Base-by-base conservation (phyloP, 2,329 filamentous ascomycete species). In the Penicillium hordei region DNA sequence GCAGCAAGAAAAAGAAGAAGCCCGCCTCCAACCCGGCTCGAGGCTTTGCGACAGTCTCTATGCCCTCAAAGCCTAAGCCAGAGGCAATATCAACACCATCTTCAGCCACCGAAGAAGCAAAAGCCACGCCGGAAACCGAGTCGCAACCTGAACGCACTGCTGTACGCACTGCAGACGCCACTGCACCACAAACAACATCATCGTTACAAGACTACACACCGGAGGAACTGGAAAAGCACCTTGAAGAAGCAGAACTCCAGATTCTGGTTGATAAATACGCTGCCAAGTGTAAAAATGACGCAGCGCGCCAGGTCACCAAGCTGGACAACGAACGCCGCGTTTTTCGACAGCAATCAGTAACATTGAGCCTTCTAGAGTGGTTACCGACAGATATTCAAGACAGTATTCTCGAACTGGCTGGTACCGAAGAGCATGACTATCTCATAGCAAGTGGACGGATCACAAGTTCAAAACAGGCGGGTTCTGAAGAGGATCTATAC, bases 1-100 rank as follows among this genome's bases (percentile, higher is more conserved):
- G 81, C 61, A 89, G 90, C 61, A 89, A 91, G 76, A 96, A 96
- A 79, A 96, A 97, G 80, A 95, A 91, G 82, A 97, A 97, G 83
- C 83, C 89, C 55, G 85, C 86, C 27, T 85, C 88, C 33, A 97
- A 97, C 75, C 91, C 93, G 59, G 91, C 92, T 39, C 84, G 94
- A 74, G 94, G 93, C 19, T 96, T 97, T 78, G 91, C 93, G 63
- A 99, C 94, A 5, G 95, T 91, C 13, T 97, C 93, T 1, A 84
- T 96, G 59, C 91, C 92, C 43, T 95, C 91, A 25, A 96, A 93
- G 72, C 81, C 84, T 45, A 91, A 93, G 70, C 61, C 75, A 31
- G 65, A 67, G 44, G 48, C 23, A 58, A 71, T 76, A 38, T 75
- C 77, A 42, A 71, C 71, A 44, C 59, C 69, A 6, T 66, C 67